phyloP scores from a whole-genome alignment of 768 basidiomycete species.

The Macrolepiota dolichaula region DNA sequence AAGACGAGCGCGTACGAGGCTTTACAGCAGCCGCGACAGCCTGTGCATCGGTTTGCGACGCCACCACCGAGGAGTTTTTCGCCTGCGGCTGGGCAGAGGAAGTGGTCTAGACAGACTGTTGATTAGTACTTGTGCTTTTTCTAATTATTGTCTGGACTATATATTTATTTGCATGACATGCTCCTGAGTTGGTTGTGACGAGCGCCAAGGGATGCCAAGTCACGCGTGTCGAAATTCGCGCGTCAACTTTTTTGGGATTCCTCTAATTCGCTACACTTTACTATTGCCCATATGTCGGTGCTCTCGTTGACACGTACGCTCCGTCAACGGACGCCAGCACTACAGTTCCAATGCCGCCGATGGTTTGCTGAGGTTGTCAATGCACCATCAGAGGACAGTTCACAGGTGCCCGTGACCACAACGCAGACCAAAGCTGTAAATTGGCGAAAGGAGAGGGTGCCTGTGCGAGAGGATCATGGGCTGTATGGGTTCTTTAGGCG shows the following conservation, averaged over 20 bases:
- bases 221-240: not conserved
- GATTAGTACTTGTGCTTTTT: slow-evolving; percentile 6
- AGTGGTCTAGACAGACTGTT: slow-evolving; percentile 10
- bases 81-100: slow-evolving; percentile 8
- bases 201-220: not conserved
- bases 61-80: slow-evolving; percentile 10
- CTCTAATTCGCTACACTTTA: not conserved
- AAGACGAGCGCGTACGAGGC: slow-evolving; percentile 10
- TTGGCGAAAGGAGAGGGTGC: slow-evolving; percentile 22
- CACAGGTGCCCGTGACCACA: not conserved
- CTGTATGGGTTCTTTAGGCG: slow-evolving; percentile 75
- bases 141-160: not conserved
- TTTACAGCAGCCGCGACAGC: not conserved
- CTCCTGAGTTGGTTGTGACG: not conserved
- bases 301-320: slow-evolving; percentile 17
- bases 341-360: slow-evolving; percentile 15
- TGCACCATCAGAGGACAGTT: not conserved
- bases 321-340: slow-evolving; percentile 11
- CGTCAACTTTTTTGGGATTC: not conserved
- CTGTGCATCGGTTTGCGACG: slow-evolving; percentile 7
- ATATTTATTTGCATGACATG: not conserved
- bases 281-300: slow-evolving; percentile 12
- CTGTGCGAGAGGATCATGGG: slow-evolving; percentile 60
- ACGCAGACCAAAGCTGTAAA: not conserved
- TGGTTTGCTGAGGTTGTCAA: slow-evolving; percentile 24